phyloP scores from a whole-genome alignment of 1,139 yeast species.

The Hanseniaspora sp. region DNA sequence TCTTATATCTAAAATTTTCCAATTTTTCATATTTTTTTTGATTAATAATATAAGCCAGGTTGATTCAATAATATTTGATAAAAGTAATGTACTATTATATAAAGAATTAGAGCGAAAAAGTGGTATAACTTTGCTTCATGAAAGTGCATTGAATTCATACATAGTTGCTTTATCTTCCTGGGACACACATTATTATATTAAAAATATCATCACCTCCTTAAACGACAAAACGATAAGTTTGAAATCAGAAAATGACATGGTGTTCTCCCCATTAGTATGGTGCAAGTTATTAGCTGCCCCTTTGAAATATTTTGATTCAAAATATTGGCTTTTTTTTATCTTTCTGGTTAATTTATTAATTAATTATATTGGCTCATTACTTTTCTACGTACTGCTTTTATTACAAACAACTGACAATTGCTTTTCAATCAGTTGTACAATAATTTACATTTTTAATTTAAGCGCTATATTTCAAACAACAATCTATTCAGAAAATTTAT shows the following conservation, averaged over 20 bases:
- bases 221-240: background rate
- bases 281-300: background rate
- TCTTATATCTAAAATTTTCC: background rate
- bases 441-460: background rate
- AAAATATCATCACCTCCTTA: background rate
- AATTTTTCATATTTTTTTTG: constrained; percentile 3
- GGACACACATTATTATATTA: constrained; percentile 12
- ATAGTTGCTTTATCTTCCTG: constrained; percentile 7
- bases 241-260: constrained; percentile 11
- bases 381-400: background rate
- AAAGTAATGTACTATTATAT: constrained; percentile 3
- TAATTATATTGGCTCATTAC: background rate
- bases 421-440: background rate
- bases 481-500: constrained; percentile 67
- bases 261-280: constrained; percentile 9
- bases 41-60: background rate
- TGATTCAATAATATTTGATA: constrained; percentile 1
- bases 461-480: constrained; percentile 25
- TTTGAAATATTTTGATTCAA: background rate
- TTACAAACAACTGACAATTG: background rate
- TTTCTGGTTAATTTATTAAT: background rate
- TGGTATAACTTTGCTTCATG: background rate
- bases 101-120: background rate
- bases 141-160: background rate
- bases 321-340: background rate